Evolutionary conservation across 2,329 filamentous ascomycete species (phyloP).

Genomic region (Aspergillus puulaauensis): DNA sequence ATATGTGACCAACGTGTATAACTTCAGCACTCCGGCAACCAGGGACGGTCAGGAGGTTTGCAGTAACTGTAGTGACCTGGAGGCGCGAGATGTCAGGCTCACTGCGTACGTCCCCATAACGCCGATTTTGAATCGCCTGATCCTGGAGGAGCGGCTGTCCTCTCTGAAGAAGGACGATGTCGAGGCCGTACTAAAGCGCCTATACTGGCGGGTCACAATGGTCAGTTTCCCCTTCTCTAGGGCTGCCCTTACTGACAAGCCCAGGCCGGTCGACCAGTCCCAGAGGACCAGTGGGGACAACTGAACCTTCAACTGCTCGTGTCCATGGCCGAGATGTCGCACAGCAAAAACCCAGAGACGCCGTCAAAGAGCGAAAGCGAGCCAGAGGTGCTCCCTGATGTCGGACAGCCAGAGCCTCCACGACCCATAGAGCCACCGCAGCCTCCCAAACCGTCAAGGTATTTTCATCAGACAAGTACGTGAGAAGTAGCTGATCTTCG

Average conservation of each 20-base stretch:
- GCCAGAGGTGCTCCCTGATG: not conserved
- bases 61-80: not conserved
- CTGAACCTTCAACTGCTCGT: not conserved
- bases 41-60: not conserved
- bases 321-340: not conserved
- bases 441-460: not conserved
- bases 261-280: not conserved
- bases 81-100: not conserved
- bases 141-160: not conserved
- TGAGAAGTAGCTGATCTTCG: not conserved
- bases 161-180: not conserved
- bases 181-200: not conserved
- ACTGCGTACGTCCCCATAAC: slow-evolving; percentile 3
- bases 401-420: not conserved
- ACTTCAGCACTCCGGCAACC: not conserved
- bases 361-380: not conserved
- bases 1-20: slow-evolving; percentile 2
- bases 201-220: not conserved
- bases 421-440: not conserved
- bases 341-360: not conserved
- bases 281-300: not conserved
- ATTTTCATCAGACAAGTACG: not conserved
- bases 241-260: not conserved
- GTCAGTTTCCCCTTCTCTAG: not conserved
- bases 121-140: not conserved